Evolutionary conservation across 495 filamentous ascomycete species (phyloP), one percentile per base, ranked within the genome.

Genomic region (Podospora fimiseda): DNA sequence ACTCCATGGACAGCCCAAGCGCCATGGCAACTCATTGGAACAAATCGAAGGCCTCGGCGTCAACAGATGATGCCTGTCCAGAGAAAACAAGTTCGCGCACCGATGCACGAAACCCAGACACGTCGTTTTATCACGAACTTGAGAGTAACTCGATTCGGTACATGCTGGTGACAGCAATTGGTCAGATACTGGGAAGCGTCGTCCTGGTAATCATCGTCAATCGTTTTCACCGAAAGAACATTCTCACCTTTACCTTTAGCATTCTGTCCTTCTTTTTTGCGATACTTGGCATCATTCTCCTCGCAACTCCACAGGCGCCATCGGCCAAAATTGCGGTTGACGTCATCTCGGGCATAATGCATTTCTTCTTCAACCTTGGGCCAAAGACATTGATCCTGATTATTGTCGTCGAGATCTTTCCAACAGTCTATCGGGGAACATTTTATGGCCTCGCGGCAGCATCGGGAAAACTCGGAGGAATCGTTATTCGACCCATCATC

Each of bases 1-100:
- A 86, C 6, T 76, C 80, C 37, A 67, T 86, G 22, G 85, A 86
- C 66, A 81, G 80, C 62, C 75, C 77, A 16, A 67, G 51, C n/a
- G 36, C 40, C 0, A 40, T 64, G 23, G 40, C 55, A 9, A 53
- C 51, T 3, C 42, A 60, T 9, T 59, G 55, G 50, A 42, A 56
- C 42, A n/a, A n/a, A n/a, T n/a, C n/a, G n/a, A n/a, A n/a, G n/a
- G n/a, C n/a, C n/a, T 53, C 43, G 13, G 30, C 54, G 36, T 27
- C 48, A 2, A 45, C 8, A 84, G 55, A 11, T 5, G 3, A 45
- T n/a, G 16, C 8, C 42, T 48, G 50, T 38, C 33, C 45, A n/a
- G 38, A 51, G 20, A 18, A n/a, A 23, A 43, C 21, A 42, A 36
- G 18, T 37, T 57, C 48, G 55, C 24, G 40, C 13, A 30, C 47